A percentile compares a stretch with the other conserved stretches of the same genome.
phyloP scores from a whole-genome alignment of 352 stramenopile species.

The Phytopythium kandeliae region DNA sequence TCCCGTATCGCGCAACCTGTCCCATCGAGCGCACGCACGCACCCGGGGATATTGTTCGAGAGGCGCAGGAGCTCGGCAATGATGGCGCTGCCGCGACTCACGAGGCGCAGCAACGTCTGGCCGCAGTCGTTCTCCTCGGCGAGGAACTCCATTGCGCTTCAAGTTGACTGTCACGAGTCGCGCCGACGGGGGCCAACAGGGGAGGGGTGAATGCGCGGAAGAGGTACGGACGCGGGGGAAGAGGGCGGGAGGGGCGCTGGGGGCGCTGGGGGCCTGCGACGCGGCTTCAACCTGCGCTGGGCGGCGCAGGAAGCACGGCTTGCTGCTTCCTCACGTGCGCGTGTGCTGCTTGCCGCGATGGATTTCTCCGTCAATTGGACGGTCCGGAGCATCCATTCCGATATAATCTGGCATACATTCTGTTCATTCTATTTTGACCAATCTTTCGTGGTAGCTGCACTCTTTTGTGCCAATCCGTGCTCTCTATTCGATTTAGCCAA shows the following conservation, averaged over 20 bases:
- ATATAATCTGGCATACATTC: too few species aligned
- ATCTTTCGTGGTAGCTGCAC: too few species aligned
- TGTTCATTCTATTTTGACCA: too few species aligned
- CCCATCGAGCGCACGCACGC: slow-evolving; percentile 1
- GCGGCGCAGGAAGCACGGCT: not conserved
- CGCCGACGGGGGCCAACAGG: too few species aligned
- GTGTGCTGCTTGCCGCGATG: too few species aligned
- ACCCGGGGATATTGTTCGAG: slow-evolving; percentile 89
- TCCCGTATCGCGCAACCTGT: not conserved
- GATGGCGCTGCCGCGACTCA: slow-evolving; percentile 88
- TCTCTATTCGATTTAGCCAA: too few species aligned
- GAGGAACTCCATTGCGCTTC: slow-evolving; percentile 74
- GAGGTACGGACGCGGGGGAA: not conserved
- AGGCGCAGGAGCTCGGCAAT: slow-evolving; percentile 91
- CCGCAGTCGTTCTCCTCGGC: slow-evolving; percentile 93
- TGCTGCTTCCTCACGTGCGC: too few species aligned
- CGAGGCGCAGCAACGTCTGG: slow-evolving; percentile 91
- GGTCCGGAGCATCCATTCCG: too few species aligned
- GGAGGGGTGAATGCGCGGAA: not conserved
- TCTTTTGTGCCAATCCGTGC: too few species aligned
- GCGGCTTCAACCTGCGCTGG: not conserved
- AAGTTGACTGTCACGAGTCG: not conserved
- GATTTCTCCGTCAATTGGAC: too few species aligned
- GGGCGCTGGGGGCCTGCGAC: not conserved
- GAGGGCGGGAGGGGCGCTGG: not conserved